Percentiles rank a stretch among this genome's conserved stretches.
Conservation (phyloP, 2,329 filamentous ascomycete genomes). For the Botrytis deweyae region DNA sequence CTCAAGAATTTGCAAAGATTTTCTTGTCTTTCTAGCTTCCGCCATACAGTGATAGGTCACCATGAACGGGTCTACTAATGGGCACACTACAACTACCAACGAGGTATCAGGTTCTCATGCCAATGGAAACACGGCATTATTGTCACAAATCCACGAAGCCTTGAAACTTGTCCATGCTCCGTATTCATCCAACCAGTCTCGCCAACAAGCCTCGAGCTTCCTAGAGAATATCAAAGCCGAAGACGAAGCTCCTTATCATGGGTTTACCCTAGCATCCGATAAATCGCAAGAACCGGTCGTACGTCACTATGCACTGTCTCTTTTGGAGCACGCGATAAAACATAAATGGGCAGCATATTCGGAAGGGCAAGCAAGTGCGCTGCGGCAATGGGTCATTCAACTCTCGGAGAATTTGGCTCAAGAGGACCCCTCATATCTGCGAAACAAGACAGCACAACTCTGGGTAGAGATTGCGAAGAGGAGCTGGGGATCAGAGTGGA, state of each 20-base stretch:
- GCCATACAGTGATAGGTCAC: conserved; percentile 16
- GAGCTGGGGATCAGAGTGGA: conserved; percentile 90
- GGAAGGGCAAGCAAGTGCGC: conserved; percentile 61
- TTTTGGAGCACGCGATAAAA: conserved; percentile 86
- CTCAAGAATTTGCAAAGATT: neutral
- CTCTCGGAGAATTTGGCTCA: conserved; percentile 70
- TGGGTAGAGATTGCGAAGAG: conserved; percentile 96
- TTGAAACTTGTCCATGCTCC: conserved; percentile 85
- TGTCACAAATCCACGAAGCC: conserved; percentile 75
- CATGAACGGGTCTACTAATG: conserved; percentile 36
- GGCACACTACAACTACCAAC: conserved; percentile 24
- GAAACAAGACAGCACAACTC: conserved; percentile 90
- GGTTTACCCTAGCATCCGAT: conserved; percentile 78
- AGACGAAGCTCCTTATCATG: conserved; percentile 77
- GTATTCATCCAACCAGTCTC: conserved; percentile 74
- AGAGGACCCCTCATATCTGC: conserved; percentile 76
- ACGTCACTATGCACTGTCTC: conserved; percentile 88
- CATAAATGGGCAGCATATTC: conserved; percentile 79
- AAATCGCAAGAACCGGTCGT: conserved; percentile 74
- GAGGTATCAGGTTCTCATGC: conserved; percentile 33
- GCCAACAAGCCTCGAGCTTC: conserved; percentile 79
- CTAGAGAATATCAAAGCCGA: conserved; percentile 83
- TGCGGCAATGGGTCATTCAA: conserved; percentile 76
- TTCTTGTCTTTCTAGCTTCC: neutral
- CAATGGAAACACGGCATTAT: conserved; percentile 46